These are phyloP conservation scores for Aspergillus bombycis DNA, from an alignment of 2,329 filamentous ascomycete species.

Conservation along the genomic window DNA sequence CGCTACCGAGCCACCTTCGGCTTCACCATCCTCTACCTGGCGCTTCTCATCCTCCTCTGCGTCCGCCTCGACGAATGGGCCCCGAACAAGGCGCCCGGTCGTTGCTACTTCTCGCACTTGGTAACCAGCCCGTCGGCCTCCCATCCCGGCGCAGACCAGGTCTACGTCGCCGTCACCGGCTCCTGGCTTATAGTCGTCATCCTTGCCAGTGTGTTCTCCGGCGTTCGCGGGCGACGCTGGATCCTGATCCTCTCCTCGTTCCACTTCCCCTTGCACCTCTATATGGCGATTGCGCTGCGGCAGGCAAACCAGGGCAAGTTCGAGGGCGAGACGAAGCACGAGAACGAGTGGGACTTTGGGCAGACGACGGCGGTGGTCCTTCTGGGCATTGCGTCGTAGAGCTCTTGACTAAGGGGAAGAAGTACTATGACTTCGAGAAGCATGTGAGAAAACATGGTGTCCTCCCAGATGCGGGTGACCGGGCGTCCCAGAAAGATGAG, in stretches of 20 bases:
- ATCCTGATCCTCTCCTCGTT: neutral
- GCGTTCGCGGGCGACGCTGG: neutral
- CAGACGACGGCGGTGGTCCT: neutral
- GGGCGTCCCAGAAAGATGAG: neutral
- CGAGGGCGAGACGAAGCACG: neutral
- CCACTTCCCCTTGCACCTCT: neutral
- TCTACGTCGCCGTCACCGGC: neutral
- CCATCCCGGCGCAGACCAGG: neutral
- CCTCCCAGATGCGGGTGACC: neutral
- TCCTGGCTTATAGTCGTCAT: neutral
- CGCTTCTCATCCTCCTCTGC: neutral
- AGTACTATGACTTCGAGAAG: neutral
- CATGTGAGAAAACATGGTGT: neutral
- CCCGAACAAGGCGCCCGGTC: neutral
- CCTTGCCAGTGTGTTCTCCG: neutral
- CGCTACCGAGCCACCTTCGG: neutral
- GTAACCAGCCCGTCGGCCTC: neutral
- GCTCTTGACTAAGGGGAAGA: neutral
- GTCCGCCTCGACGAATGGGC: neutral
- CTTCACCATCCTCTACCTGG: neutral
- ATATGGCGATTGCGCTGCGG: neutral
- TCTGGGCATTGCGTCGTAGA: neutral
- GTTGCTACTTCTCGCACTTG: neutral
- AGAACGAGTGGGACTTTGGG: neutral
- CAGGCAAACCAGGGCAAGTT: neutral